Conservation (phyloP, 2,329 filamentous ascomycete genomes). For the Alternaria triticimaculans region DNA sequence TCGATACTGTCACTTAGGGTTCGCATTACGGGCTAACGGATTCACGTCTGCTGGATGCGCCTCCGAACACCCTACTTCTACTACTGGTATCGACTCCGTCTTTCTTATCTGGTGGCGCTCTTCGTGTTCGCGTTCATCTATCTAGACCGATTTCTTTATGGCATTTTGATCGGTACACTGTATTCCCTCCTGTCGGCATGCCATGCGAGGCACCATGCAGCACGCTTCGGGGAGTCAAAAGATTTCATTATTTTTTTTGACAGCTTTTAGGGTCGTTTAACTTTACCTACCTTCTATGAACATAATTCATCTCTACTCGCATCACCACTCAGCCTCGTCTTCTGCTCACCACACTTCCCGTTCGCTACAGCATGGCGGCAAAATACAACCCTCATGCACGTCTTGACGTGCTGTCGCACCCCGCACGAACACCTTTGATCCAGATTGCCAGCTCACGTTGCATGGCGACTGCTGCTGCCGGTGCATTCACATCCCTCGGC, state of each 20-base stretch:
- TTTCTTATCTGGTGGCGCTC: constrained; percentile 17
- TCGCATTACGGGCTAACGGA: constrained; percentile 35
- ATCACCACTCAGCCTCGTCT: not conserved
- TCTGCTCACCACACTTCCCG: not conserved
- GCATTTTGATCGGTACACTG: constrained; percentile 42
- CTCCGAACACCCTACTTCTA: constrained; percentile 24
- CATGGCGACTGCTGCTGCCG: not conserved
- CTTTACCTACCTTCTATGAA: constrained; percentile 38
- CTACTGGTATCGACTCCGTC: constrained; percentile 22
- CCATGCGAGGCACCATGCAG: constrained; percentile 26
- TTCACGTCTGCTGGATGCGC: constrained; percentile 36
- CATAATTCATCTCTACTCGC: constrained; percentile 35
- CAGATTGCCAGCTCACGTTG: not conserved
- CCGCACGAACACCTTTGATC: not conserved
- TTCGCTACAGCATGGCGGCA: not conserved
- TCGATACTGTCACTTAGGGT: constrained; percentile 34
- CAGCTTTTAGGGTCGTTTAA: constrained; percentile 19
- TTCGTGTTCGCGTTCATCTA: constrained; percentile 16
- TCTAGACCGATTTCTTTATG: constrained; percentile 39
- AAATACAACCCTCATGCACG: not conserved
- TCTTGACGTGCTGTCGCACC: not conserved
- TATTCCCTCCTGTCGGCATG: constrained; percentile 31
- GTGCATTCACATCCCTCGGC: not conserved
- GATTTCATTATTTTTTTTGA: constrained; percentile 20
- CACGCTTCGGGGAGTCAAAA: constrained; percentile 33